These are phyloP conservation scores for Aspergillus vadensis DNA, from an alignment of 2,329 filamentous ascomycete genomes.

Conservation along the genomic window DNA sequence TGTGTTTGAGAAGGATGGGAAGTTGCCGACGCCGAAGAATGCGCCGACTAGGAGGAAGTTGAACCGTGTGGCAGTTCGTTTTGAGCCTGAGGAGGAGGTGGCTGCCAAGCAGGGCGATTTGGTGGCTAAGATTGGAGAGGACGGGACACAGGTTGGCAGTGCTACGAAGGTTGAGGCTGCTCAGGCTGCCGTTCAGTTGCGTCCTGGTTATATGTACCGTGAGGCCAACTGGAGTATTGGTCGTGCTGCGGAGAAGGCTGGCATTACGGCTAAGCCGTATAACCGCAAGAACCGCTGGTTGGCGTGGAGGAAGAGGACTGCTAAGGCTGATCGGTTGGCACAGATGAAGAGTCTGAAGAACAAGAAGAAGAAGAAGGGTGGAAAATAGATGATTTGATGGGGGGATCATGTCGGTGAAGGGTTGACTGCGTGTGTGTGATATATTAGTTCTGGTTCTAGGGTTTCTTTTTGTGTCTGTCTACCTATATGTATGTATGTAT, in stretches of 20 bases:
- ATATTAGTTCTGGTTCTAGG: neutral
- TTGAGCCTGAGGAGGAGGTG: conserved; percentile 22
- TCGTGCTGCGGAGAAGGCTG: conserved; percentile 61
- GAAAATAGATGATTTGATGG: conserved; percentile 23
- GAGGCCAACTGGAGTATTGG: conserved; percentile 71
- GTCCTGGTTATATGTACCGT: conserved; percentile 64
- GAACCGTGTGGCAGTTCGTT: conserved; percentile 64
- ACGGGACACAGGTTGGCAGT: conserved; percentile 27
- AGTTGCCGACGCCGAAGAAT: conserved; percentile 74
- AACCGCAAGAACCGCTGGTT: conserved; percentile 62
- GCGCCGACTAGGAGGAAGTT: conserved; percentile 74
- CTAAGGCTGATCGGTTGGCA: conserved; percentile 52
- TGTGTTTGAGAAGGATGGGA: conserved; percentile 78
- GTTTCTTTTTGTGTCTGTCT: neutral
- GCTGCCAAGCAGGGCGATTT: conserved; percentile 26
- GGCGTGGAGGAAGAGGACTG: conserved; percentile 64
- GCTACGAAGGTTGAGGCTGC: conserved; percentile 28
- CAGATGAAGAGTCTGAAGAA: conserved; percentile 58
- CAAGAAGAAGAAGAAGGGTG: conserved; percentile 46
- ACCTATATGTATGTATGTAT: conserved; percentile 8
- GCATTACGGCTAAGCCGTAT: conserved; percentile 58
- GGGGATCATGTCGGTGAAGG: neutral
- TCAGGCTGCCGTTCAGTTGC: conserved; percentile 41
- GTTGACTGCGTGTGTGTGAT: neutral
- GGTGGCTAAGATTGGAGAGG: conserved; percentile 25